Conservation (phyloP, 1,284 basidiomycete genomes). For the Marasmius fiardii region DNA sequence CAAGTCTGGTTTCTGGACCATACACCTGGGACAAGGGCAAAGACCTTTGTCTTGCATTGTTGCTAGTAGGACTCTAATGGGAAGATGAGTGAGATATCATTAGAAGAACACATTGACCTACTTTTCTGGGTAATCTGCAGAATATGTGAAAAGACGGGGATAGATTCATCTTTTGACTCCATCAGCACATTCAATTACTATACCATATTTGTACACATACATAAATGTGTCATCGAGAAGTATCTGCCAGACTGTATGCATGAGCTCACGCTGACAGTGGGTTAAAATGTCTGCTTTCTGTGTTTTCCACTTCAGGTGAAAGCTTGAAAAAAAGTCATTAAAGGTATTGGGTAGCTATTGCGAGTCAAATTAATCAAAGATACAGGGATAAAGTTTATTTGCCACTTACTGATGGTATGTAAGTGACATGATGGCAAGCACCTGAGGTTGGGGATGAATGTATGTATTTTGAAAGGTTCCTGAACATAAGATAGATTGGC, state of each 20-base stretch:
- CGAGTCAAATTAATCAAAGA: not conserved
- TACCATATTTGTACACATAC: constrained; percentile 18
- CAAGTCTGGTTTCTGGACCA: constrained; percentile 8
- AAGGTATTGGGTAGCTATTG: constrained; percentile 9
- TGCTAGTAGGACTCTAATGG: constrained; percentile 12
- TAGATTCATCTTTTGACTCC: constrained; percentile 14
- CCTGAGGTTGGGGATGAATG: constrained; percentile 18
- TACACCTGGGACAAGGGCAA: constrained; percentile 19
- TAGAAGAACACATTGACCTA: constrained; percentile 12
- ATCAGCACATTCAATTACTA: constrained; percentile 17
- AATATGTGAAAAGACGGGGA: constrained; percentile 18
- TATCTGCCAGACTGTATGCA: constrained; percentile 18
- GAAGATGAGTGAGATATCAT: not conserved
- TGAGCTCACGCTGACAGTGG: constrained; percentile 21
- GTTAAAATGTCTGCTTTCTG: constrained; percentile 16
- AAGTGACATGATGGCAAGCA: constrained; percentile 31
- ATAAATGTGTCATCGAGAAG: constrained; percentile 20
- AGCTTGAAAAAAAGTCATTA: constrained; percentile 8
- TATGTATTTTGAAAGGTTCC: constrained; percentile 33
- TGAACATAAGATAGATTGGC: constrained; percentile 35
- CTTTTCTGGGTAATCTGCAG: constrained; percentile 23
- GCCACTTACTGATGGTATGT: constrained; percentile 27
- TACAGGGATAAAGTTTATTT: not conserved
- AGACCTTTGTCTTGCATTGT: constrained; percentile 13
- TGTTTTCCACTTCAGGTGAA: constrained; percentile 4